A percentile compares a stretch with the other conserved stretches of the same genome.
phyloP scores from a whole-genome alignment of 1,139 yeast species.

The Zygosaccharomyces sapae region DNA sequence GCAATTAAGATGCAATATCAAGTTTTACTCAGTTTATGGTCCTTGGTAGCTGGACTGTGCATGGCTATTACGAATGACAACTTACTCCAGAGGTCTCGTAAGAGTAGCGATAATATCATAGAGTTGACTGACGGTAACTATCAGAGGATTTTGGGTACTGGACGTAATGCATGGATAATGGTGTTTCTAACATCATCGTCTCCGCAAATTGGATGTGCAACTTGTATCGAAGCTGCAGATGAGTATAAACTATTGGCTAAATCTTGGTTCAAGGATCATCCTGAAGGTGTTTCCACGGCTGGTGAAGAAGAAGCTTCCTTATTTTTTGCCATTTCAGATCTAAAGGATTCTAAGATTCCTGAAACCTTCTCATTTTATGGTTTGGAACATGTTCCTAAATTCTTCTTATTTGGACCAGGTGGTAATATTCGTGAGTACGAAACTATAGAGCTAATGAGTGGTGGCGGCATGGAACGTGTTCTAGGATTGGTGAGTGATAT shows the following conservation, averaged over 20 bases:
- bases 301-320: slow-evolving; percentile 42
- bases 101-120: slow-evolving; percentile 39
- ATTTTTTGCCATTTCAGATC: slow-evolving; percentile 73
- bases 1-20: slow-evolving; percentile 6
- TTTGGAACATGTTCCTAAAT: slow-evolving; percentile 74
- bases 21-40: slow-evolving; percentile 6
- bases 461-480: slow-evolving; percentile 26
- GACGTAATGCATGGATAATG: slow-evolving; percentile 60
- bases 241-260: slow-evolving; percentile 55
- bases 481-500: slow-evolving; percentile 29
- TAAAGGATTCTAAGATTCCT: slow-evolving; percentile 48
- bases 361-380: slow-evolving; percentile 52
- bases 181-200: slow-evolving; percentile 72
- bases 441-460: slow-evolving; percentile 21
- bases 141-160: slow-evolving; percentile 56
- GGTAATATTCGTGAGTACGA: slow-evolving; percentile 30
- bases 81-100: slow-evolving; percentile 25
- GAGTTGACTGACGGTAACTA: slow-evolving; percentile 60
- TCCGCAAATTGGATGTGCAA: slow-evolving; percentile 67
- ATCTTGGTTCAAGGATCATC: slow-evolving; percentile 53
- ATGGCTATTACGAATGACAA: slow-evolving; percentile 25
- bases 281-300: slow-evolving; percentile 38
- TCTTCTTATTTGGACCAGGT: slow-evolving; percentile 64
- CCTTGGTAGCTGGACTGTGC: slow-evolving; percentile 10
- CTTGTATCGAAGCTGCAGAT: slow-evolving; percentile 72